Conservation (phyloP, 306 rosid genomes). For the Nissolia schottii region DNA sequence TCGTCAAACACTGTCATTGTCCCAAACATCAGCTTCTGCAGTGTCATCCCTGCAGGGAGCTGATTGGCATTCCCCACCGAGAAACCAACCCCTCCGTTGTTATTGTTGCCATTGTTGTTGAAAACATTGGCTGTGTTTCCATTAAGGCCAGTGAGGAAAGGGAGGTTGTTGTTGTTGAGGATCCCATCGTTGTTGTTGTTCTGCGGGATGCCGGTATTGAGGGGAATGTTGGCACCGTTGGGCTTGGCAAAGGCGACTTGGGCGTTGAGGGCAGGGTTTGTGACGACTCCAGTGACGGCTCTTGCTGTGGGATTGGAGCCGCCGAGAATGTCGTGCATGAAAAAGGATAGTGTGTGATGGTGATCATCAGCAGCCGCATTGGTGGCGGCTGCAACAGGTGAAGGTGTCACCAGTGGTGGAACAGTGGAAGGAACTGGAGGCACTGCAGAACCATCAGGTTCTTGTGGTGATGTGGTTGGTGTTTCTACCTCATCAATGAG, state of each 20-base stretch:
- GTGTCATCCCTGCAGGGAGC: slow-evolving; percentile 51
- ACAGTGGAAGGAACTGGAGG: slow-evolving; percentile 24
- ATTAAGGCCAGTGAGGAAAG: slow-evolving; percentile 78
- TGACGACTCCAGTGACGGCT: slow-evolving; percentile 69
- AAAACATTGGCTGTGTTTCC: slow-evolving; percentile 48
- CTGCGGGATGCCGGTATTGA: slow-evolving; percentile 54
- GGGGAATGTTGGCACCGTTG: slow-evolving; percentile 66
- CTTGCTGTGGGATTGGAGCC: slow-evolving; percentile 75
- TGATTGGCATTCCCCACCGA: slow-evolving; percentile 43
- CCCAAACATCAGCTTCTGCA: slow-evolving; percentile 69
- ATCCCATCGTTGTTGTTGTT: slow-evolving; percentile 64
- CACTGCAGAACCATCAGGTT: neutral
- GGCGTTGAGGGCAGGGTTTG: slow-evolving; percentile 70
- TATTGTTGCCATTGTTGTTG: slow-evolving; percentile 46
- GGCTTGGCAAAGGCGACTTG: slow-evolving; percentile 90
- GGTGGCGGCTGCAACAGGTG: slow-evolving; percentile 17
- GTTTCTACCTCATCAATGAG: slow-evolving; percentile 24
- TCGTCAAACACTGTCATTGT: slow-evolving; percentile 64
- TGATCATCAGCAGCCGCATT: slow-evolving; percentile 13
- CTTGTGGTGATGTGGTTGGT: neutral
- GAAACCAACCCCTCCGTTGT: slow-evolving; percentile 43
- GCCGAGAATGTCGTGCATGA: slow-evolving; percentile 77
- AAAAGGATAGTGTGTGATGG: slow-evolving; percentile 47
- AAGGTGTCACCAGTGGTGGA: slow-evolving; percentile 10
- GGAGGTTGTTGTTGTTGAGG: slow-evolving; percentile 72